phyloP scores from a whole-genome alignment of 1,284 basidiomycete species.

The Heterobasidion occidentale region DNA sequence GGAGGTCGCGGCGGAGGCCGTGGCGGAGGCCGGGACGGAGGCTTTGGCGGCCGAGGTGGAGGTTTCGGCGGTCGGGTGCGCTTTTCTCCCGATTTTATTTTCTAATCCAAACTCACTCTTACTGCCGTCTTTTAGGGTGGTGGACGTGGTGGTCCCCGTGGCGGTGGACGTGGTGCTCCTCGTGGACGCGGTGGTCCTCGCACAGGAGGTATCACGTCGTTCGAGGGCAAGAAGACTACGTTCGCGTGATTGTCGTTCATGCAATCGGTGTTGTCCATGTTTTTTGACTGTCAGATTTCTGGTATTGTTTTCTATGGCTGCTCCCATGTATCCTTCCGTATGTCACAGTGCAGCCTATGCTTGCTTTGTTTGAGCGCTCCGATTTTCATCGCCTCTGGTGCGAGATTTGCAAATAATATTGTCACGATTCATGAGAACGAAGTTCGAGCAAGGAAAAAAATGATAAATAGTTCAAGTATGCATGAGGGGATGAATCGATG shows the following conservation, averaged over 20 bases:
- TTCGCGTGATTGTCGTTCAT: slow-evolving; percentile 36
- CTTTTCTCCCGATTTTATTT: not conserved
- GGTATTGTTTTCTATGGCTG: not conserved
- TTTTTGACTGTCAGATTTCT: not conserved
- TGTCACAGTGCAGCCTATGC: not conserved
- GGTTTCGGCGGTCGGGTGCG: slow-evolving; percentile 21
- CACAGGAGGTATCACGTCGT: slow-evolving; percentile 67
- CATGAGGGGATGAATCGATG: too few relatives aligned
- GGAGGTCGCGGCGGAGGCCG: slow-evolving; percentile 29
- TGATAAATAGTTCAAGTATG: too few relatives aligned
- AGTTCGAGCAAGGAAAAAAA: too few relatives aligned
- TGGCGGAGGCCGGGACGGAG: slow-evolving; percentile 28
- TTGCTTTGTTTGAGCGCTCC: not conserved
- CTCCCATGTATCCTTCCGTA: not conserved
- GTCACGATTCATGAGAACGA: too few relatives aligned
- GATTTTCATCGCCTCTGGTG: not conserved
- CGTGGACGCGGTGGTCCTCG: slow-evolving; percentile 43
- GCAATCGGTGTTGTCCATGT: too few relatives aligned
- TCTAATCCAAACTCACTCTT: not conserved
- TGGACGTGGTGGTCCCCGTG: slow-evolving; percentile 24
- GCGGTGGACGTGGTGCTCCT: slow-evolving; percentile 21
- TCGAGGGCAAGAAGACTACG: slow-evolving; percentile 78
- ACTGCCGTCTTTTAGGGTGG: slow-evolving; percentile 19
- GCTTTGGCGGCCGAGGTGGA: slow-evolving; percentile 32
- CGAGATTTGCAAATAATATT: not conserved